Base-by-base conservation (phyloP, 371 early-diverging fungal genomes). In the Mortierella sp. region DNA sequence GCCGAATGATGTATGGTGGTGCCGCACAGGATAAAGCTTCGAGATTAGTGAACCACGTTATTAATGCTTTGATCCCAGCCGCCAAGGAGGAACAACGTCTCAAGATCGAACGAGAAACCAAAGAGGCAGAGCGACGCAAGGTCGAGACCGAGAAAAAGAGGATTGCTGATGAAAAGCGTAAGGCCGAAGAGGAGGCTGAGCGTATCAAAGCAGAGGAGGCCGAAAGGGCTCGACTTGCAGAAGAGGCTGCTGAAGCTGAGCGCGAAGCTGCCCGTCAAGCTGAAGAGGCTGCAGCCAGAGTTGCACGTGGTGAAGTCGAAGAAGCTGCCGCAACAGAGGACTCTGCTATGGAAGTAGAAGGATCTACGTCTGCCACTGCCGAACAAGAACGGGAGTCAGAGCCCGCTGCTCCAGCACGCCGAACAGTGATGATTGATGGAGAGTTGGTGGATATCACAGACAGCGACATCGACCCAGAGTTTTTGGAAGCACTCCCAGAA, bases 401-500 rank as follows among this genome's bases (percentile, higher is more conserved):
- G 28, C 83, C 87, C 0, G 89, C 55, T 0, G 66, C 71, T 5
- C 75, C 81, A 17, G 55, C 57, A 71, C 42, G 69, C 57, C 53
- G 66, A 9, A 72, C 88, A 12, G 88, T 94, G 37, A 88, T 78
- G 45, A 83, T 96, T 37, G 84, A 90, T 66, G 96, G 96, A n/a
- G 76, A 90, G 51, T 68, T 84, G 64, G 88, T 97, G 0, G 98
- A 99, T 75, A 95, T 99, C 31, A 94, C 97, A 2, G 95, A 95
- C 26, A 93, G 95, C 42, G 98, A 97, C 26, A 98, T 98, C 55
- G 99, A 99, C 75, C 88, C 92, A 0, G 94, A 94, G 65, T 99
- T 99, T 82, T 84, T 99, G 68, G 93, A 95, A 76, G 99, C 99
- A 1, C 84, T 99, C 51, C 99, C 99, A 0, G 97, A 97, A 37